These are phyloP conservation scores for Arxiozyma telluris DNA, from an alignment of 1,139 yeast genomes.

Conservation along the genomic window DNA sequence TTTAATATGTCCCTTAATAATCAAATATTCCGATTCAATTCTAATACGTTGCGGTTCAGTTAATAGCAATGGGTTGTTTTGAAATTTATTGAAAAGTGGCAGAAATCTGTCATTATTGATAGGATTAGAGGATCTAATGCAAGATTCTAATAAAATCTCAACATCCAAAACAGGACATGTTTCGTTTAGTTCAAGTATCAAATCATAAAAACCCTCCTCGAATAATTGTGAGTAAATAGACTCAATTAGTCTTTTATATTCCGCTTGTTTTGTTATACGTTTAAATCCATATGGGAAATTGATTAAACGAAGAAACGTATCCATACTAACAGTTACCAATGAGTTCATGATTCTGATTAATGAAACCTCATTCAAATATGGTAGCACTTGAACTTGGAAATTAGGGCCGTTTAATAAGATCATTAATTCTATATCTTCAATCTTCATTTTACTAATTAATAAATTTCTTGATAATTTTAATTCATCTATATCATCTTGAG, in stretches of 20 bases:
- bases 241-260: conserved; percentile 19
- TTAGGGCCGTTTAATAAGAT: conserved; percentile 4
- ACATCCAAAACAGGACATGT: conserved; percentile 21
- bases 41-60: conserved; percentile 12
- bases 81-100: conserved; percentile 14
- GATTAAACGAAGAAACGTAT: conserved; percentile 9
- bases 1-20: conserved; percentile 16
- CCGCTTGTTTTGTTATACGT: conserved; percentile 24
- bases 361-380: conserved; percentile 20
- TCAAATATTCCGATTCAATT: conserved; percentile 18
- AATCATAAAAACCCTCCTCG: conserved; percentile 12
- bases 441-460: conserved; percentile 14
- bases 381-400: conserved; percentile 7
- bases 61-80: conserved; percentile 7
- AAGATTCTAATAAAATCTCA: conserved; percentile 21
- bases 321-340: conserved; percentile 1
- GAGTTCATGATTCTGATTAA: conserved; percentile 9
- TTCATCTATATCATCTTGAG: conserved; percentile 15
- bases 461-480: conserved; percentile 16
- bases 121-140: conserved; percentile 18
- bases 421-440: conserved; percentile 10
- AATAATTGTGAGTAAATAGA: conserved; percentile 19
- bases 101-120: conserved; percentile 14
- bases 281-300: conserved; percentile 25
- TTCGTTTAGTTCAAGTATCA: conserved; percentile 18